Conservation (phyloP, 75 land plant species). For the Larix kaempferi region DNA sequence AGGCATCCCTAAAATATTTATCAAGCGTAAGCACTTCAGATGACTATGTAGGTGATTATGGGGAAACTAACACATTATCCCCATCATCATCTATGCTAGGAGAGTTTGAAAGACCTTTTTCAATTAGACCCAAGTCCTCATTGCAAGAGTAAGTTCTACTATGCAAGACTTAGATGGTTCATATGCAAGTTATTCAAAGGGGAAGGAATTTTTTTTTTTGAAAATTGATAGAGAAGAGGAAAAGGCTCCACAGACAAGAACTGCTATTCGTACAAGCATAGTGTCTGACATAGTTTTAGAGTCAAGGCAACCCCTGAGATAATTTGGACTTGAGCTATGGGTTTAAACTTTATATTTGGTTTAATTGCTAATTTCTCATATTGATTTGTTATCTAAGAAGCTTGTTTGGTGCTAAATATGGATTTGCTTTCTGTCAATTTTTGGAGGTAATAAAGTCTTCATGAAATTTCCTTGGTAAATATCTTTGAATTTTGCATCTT, state of each 20-base stretch:
- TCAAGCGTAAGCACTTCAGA: constrained; percentile 24
- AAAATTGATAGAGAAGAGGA: constrained; percentile 46
- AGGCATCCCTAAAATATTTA: constrained; percentile 4
- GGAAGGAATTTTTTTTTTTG: constrained; percentile 73
- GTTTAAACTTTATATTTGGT: no score
- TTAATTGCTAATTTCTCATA: not conserved
- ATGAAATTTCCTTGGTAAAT: not conserved
- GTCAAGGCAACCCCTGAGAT: constrained; percentile 42
- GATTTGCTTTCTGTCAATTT: not conserved
- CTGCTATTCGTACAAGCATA: constrained; percentile 80
- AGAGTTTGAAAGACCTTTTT: constrained; percentile 55
- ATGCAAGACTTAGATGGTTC: constrained; percentile 29
- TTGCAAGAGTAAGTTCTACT: constrained; percentile 37
- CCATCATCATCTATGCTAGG: constrained; percentile 43
- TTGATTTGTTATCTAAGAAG: not conserved
- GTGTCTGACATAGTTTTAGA: constrained; percentile 56
- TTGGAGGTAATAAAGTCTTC: not conserved
- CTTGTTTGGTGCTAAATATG: not conserved
- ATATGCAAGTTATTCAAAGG: constrained; percentile 54
- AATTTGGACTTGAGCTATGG: constrained; percentile 52
- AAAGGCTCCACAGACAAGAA: constrained; percentile 86
- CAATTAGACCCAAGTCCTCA: constrained; percentile 75
- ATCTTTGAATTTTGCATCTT: not conserved
- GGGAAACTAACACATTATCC: constrained; percentile 31
- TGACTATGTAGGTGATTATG: constrained; percentile 21